phyloP scores from a whole-genome alignment of 2,329 filamentous ascomycete species.

The Trichoderma pleuroti region DNA sequence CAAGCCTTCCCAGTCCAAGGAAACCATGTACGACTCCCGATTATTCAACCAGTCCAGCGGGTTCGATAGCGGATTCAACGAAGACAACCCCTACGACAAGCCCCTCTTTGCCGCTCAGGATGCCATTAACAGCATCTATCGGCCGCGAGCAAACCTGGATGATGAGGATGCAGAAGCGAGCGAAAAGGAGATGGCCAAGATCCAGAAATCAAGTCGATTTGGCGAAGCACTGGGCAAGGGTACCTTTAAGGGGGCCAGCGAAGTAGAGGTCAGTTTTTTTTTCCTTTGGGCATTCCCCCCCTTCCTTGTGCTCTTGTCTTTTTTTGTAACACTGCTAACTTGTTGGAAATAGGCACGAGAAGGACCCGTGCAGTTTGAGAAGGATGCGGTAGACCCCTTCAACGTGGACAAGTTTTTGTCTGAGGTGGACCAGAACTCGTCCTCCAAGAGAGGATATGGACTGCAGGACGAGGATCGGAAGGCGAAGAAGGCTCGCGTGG shows the following conservation, averaged over 20 bases:
- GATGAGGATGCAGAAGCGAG: slow-evolving; percentile 77
- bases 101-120: slow-evolving; percentile 95
- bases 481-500: slow-evolving; percentile 73
- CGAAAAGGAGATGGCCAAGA: slow-evolving; percentile 79
- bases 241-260: slow-evolving; percentile 82
- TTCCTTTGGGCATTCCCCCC: no score
- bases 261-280: slow-evolving; percentile 62
- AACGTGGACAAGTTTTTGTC: slow-evolving; percentile 92
- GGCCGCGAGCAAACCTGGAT: slow-evolving; percentile 70
- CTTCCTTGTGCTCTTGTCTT: neutral
- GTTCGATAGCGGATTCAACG: slow-evolving; percentile 90
- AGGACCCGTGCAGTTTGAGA: slow-evolving; percentile 95
- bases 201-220: slow-evolving; percentile 81
- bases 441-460: slow-evolving; percentile 71
- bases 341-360: slow-evolving; percentile 59
- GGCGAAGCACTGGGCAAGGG: slow-evolving; percentile 81
- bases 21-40: slow-evolving; percentile 95
- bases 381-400: slow-evolving; percentile 80
- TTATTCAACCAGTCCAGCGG: slow-evolving; percentile 93
- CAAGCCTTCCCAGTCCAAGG: slow-evolving; percentile 86
- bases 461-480: slow-evolving; percentile 62
- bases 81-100: slow-evolving; percentile 97
- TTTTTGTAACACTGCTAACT: slow-evolving; percentile 30
- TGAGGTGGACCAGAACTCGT: slow-evolving; percentile 64
- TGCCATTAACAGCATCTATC: slow-evolving; percentile 90